Evolutionary conservation across 441 rosid species (phyloP).

Genomic region (Bocquillonia castaneifolia): DNA sequence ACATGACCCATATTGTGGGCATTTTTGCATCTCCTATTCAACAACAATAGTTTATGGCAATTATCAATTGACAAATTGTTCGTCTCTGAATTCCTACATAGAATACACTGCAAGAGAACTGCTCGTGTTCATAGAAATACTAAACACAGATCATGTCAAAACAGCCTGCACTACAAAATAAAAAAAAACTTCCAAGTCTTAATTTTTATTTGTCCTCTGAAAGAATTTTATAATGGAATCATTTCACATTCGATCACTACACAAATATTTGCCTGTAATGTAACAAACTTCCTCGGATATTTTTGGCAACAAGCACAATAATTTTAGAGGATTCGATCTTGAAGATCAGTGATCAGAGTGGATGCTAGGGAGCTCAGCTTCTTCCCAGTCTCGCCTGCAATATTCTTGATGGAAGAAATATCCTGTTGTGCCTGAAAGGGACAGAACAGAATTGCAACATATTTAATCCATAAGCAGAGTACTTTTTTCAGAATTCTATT

Average conservation of each 20-base stretch:
- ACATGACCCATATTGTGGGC: too few species aligned
- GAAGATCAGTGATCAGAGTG: slow-evolving; percentile 67
- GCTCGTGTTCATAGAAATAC: neutral
- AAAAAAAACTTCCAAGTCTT: slow-evolving; percentile 11
- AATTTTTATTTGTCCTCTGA: slow-evolving; percentile 23
- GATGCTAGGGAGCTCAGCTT: slow-evolving; percentile 81
- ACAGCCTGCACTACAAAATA: slow-evolving; percentile 19
- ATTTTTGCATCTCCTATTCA: too few species aligned
- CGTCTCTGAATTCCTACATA: slow-evolving; percentile 6
- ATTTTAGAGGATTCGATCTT: slow-evolving; percentile 75
- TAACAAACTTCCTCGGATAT: slow-evolving; percentile 11
- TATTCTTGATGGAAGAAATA: slow-evolving; percentile 71
- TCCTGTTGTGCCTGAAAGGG: slow-evolving; percentile 77
- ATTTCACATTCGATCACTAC: slow-evolving; percentile 40
- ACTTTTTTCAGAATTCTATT: neutral
- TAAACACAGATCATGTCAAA: slow-evolving; percentile 9
- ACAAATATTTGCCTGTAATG: slow-evolving; percentile 23
- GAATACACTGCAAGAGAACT: slow-evolving; percentile 16
- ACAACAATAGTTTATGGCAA: neutral
- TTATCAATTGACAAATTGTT: neutral
- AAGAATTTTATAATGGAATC: slow-evolving; percentile 31
- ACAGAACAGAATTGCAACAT: neutral
- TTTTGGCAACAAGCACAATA: neutral
- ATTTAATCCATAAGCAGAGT: neutral
- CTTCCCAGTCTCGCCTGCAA: slow-evolving; percentile 92